Evolutionary conservation across 768 basidiomycete species (phyloP).

Genomic region (Kondoa subrosea): DNA sequence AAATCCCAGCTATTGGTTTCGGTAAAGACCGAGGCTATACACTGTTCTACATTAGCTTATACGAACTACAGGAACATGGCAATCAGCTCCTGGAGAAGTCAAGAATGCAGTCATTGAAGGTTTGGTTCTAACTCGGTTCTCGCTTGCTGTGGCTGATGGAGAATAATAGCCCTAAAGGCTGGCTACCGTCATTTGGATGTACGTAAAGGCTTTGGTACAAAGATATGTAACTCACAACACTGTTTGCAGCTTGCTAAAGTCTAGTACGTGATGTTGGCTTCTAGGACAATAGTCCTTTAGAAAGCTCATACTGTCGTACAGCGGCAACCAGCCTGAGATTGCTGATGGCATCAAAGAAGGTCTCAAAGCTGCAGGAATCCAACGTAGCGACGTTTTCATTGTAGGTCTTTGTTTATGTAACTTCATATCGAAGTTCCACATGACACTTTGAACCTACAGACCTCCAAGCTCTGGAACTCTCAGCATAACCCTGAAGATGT

Average conservation of each 20-base stretch:
- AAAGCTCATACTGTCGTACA: too few relatives aligned
- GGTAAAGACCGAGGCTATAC: background rate
- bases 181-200: too few relatives aligned
- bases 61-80: background rate
- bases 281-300: too few relatives aligned
- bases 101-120: background rate
- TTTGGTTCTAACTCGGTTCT: background rate
- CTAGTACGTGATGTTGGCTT: too few relatives aligned
- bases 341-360: background rate
- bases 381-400: background rate
- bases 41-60: background rate
- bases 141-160: too few relatives aligned
- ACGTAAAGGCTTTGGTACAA: too few relatives aligned
- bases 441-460: too few relatives aligned
- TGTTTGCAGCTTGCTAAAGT: too few relatives aligned
- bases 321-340: background rate
- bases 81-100: background rate
- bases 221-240: too few relatives aligned
- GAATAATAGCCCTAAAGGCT: too few relatives aligned
- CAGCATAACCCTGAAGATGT: slow-evolving; percentile 31
- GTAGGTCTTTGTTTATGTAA: too few relatives aligned
- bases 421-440: too few relatives aligned
- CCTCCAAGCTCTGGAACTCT: background rate
- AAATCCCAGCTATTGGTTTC: background rate
- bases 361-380: background rate